phyloP scores from a whole-genome alignment of 139 green algal species.

The Closterium sp. region DNA sequence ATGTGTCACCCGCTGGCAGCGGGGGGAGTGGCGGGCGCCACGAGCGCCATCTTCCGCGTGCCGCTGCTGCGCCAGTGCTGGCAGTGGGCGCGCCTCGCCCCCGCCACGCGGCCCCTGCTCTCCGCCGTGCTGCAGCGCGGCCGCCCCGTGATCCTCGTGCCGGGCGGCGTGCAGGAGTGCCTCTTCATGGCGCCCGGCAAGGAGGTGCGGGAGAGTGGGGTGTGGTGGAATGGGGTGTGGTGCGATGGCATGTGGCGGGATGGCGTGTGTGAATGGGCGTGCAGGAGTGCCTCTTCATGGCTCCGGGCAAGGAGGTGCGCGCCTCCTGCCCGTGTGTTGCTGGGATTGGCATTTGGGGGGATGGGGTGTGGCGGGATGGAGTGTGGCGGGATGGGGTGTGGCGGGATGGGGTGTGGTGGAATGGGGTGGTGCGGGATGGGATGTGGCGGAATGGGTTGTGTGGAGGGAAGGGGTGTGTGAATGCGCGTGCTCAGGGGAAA shows the following conservation, averaged over 20 bases:
- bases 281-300: too few species aligned
- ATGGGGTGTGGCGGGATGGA: too few species aligned
- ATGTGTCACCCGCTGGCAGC: background rate
- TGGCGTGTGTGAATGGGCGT: too few species aligned
- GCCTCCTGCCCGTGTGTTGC: too few species aligned
- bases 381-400: too few species aligned
- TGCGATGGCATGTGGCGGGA: background rate
- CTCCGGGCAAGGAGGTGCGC: too few species aligned
- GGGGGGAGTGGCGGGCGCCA: background rate
- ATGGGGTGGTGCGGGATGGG: too few species aligned
- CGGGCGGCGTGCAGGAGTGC: conserved; percentile 75
- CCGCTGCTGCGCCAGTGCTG: conserved; percentile 72
- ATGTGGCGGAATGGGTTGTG: too few species aligned
- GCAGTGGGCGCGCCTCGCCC: conserved; percentile 63
- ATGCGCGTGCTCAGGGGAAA: too few species aligned
- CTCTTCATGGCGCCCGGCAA: conserved; percentile 65
- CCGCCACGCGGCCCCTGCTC: conserved; percentile 33
- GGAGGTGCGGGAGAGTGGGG: conserved; percentile 51
- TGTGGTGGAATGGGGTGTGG: background rate
- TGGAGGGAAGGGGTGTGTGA: too few species aligned
- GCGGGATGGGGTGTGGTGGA: too few species aligned
- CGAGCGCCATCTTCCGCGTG: conserved; percentile 35
- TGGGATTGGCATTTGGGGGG: too few species aligned
- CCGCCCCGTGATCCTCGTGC: conserved; percentile 60
- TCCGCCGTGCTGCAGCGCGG: conserved; percentile 47